Percentiles rank a stretch among this genome's conserved stretches.
Evolutionary conservation across 2,329 filamentous ascomycete species (phyloP).

Genomic region (Diaporthe citrichinensis): DNA sequence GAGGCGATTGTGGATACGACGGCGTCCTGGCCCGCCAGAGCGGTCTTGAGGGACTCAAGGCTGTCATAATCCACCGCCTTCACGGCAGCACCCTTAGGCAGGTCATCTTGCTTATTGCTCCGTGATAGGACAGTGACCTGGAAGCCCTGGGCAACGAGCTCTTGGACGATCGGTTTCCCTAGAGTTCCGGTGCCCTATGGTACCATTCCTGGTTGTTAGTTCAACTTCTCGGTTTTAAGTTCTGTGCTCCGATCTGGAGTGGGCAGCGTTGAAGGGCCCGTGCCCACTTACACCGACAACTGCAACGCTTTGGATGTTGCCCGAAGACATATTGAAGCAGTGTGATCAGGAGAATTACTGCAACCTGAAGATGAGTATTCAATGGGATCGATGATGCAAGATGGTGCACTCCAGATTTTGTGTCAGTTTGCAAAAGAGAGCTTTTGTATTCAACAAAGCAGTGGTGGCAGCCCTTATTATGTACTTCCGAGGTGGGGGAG

Average conservation of each 20-base stretch:
- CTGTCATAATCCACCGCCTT: conserved; percentile 62
- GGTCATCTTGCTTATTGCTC: conserved; percentile 53
- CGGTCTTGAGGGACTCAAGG: conserved; percentile 58
- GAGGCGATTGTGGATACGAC: conserved; percentile 65
- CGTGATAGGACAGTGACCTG: conserved; percentile 66
- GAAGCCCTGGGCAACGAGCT: conserved; percentile 57
- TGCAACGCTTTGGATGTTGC: conserved; percentile 50
- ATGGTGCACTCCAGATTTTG: neutral
- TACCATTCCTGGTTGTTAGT: neutral
- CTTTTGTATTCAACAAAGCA: neutral
- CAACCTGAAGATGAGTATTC: neutral
- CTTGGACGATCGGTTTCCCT: conserved; percentile 49
- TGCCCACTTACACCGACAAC: conserved; percentile 53
- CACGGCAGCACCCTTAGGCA: conserved; percentile 57
- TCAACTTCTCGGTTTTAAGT: neutral
- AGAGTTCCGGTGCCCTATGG: conserved; percentile 52
- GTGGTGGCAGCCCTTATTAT: neutral
- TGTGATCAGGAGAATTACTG: neutral
- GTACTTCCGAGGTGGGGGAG: conserved; percentile 29
- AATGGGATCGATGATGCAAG: neutral
- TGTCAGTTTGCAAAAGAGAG: neutral
- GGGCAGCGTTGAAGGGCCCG: neutral
- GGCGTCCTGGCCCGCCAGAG: conserved; percentile 68
- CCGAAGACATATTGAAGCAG: conserved; percentile 33
- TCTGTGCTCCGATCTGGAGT: neutral